Evolutionary conservation across 805 yeast species (phyloP).

Genomic region (Lipomyces anomalus): DNA sequence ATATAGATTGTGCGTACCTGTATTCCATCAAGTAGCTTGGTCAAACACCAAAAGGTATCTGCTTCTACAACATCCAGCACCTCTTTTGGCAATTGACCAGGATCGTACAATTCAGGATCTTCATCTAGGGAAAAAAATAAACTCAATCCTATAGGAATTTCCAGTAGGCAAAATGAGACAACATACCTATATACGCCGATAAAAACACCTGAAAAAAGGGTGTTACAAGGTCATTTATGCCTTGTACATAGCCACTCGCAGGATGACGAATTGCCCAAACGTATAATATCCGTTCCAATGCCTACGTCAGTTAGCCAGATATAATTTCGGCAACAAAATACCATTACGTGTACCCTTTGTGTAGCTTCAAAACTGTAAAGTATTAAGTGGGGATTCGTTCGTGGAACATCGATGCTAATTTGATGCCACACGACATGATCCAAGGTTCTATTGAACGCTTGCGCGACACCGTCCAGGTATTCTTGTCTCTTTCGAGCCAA

Average conservation of each 20-base stretch:
- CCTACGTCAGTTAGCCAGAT: no score
- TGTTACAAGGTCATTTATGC: slow-evolving; percentile 88
- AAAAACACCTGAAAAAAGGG: slow-evolving; percentile 88
- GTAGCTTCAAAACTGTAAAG: slow-evolving; percentile 65
- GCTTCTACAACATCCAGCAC: slow-evolving; percentile 75
- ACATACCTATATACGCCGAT: slow-evolving; percentile 51
- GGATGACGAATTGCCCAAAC: slow-evolving; percentile 97
- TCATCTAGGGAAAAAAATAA: slow-evolving; percentile 32
- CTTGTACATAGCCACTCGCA: slow-evolving; percentile 96
- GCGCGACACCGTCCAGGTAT: slow-evolving; percentile 67
- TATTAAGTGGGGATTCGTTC: slow-evolving; percentile 82
- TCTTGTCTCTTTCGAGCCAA: slow-evolving; percentile 78
- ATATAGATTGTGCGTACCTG: no score
- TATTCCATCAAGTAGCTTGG: slow-evolving; percentile 84
- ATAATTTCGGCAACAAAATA: no score
- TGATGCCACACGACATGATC: slow-evolving; percentile 91
- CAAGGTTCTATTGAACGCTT: slow-evolving; percentile 50
- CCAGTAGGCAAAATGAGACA: no score
- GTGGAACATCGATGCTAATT: slow-evolving; percentile 86
- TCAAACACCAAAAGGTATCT: slow-evolving; percentile 94
- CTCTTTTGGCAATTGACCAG: slow-evolving; percentile 51
- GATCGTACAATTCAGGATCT: slow-evolving; percentile 53
- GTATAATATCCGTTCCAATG: slow-evolving; percentile 69
- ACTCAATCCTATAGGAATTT: no score
- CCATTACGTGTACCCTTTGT: no score